Conservation (phyloP, 495 filamentous ascomycete genomes). For the Choiromyces venosus region DNA sequence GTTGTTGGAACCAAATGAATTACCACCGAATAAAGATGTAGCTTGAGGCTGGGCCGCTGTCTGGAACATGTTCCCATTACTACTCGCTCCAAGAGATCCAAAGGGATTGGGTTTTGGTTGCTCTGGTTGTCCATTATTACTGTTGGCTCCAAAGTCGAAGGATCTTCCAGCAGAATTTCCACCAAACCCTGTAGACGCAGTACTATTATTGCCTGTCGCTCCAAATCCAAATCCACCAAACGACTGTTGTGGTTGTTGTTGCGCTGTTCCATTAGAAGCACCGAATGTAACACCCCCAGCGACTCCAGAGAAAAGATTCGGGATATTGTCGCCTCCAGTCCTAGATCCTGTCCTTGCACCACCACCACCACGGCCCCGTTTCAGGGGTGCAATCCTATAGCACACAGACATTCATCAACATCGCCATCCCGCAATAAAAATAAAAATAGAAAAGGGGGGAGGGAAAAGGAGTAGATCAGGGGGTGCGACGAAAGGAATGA, state of each 20-base stretch:
- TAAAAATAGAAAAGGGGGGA: neutral
- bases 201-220: constrained; percentile 4
- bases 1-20: constrained; percentile 20
- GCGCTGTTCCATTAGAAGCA: constrained; percentile 23
- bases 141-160: constrained; percentile 25
- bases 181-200: constrained; percentile 27
- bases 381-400: constrained; percentile 39
- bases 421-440: neutral
- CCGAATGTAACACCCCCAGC: constrained; percentile 22
- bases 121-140: constrained; percentile 20
- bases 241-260: constrained; percentile 7
- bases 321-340: constrained; percentile 26
- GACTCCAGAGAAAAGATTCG: constrained; percentile 34
- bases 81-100: constrained; percentile 15
- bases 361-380: constrained; percentile 35
- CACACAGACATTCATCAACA: constrained; percentile 12
- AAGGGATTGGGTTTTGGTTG: constrained; percentile 35
- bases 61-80: constrained; percentile 12
- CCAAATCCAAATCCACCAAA: constrained; percentile 30
- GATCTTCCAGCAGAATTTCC: constrained; percentile 28
- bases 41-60: neutral
- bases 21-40: constrained; percentile 4
- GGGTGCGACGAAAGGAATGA: neutral
- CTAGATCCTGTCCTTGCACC: constrained; percentile 15
- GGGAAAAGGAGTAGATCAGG: neutral